Conservation (phyloP, 1,284 basidiomycete genomes). For the Ustilago lituana region DNA sequence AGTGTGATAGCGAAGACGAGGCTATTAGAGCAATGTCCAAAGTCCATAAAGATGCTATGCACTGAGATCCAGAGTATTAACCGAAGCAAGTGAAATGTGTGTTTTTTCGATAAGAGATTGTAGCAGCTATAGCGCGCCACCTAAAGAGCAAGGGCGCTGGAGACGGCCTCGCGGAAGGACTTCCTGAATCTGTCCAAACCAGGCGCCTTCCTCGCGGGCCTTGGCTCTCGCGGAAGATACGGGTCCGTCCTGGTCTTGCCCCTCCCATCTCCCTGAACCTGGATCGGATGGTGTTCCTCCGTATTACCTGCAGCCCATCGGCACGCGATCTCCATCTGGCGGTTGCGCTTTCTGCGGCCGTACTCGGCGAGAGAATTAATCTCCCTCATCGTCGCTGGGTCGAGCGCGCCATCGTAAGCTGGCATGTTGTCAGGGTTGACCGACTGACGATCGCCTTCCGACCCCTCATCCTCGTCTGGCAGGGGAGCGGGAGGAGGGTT, state of each 20-base stretch:
- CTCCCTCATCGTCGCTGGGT: constrained; percentile 46
- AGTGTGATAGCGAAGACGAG: not conserved
- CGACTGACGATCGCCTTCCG: constrained; percentile 30
- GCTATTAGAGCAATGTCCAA: not conserved
- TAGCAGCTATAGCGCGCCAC: not conserved
- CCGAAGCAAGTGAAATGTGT: no score
- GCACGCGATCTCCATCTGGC: constrained; percentile 62
- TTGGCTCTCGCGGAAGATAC: constrained; percentile 55
- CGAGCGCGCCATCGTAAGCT: constrained; percentile 28
- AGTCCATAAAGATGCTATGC: not conserved
- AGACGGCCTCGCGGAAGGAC: constrained; percentile 59
- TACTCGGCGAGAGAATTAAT: constrained; percentile 52
- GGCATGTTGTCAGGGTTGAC: constrained; percentile 20
- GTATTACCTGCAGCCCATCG: constrained; percentile 64
- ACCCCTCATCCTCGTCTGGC: constrained; percentile 14
- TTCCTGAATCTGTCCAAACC: constrained; percentile 49
- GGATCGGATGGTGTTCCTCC: constrained; percentile 58
- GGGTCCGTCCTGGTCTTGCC: constrained; percentile 58
- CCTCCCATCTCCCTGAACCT: constrained; percentile 57
- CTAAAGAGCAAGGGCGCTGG: constrained; percentile 43
- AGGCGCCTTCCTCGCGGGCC: constrained; percentile 42
- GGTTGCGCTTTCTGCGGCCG: constrained; percentile 53
- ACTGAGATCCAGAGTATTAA: no score
- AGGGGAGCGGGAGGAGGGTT: constrained; percentile 34
- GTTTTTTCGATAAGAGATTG: no score